phyloP scores from a whole-genome alignment of 2,329 filamentous ascomycete species.

The Penicillium digitatum region DNA sequence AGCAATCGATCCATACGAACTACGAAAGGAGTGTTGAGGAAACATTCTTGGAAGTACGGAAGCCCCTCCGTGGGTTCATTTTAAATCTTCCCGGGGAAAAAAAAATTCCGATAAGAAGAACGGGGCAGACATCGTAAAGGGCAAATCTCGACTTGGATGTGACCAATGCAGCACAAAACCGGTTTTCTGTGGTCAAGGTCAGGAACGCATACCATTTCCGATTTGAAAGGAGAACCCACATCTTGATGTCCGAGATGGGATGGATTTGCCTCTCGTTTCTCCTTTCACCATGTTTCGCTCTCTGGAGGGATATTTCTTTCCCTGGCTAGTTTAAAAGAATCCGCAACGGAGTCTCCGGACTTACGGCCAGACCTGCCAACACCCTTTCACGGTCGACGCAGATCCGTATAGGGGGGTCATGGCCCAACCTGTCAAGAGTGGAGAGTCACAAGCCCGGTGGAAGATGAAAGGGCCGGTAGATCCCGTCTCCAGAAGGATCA shows the following conservation, averaged over 20 bases:
- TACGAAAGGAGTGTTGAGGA: no score
- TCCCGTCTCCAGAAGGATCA: slow-evolving; percentile 2
- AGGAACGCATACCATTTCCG: slow-evolving; percentile 3
- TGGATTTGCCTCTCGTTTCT: no score
- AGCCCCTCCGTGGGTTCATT: no score
- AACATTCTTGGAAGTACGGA: neutral
- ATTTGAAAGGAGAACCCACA: neutral
- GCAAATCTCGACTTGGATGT: neutral
- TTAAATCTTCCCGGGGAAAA: no score
- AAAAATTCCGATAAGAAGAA: neutral
- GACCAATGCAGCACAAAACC: slow-evolving; percentile 1
- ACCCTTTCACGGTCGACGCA: neutral
- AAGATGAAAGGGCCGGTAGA: slow-evolving; percentile 8
- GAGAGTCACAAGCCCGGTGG: neutral
- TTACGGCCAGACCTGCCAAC: neutral
- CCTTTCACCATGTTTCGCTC: no score
- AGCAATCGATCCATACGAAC: neutral
- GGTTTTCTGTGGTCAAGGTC: neutral
- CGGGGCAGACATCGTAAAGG: neutral
- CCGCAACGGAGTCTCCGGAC: neutral
- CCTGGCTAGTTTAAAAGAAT: neutral
- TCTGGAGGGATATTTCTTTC: no score
- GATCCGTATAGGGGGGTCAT: neutral
- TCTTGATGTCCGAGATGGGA: no score
- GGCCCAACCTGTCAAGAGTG: neutral